A percentile compares a stretch with the other conserved stretches of the same genome.
phyloP scores from a whole-genome alignment of 2,329 filamentous ascomycete species.

The Ophiostoma perfectum region DNA sequence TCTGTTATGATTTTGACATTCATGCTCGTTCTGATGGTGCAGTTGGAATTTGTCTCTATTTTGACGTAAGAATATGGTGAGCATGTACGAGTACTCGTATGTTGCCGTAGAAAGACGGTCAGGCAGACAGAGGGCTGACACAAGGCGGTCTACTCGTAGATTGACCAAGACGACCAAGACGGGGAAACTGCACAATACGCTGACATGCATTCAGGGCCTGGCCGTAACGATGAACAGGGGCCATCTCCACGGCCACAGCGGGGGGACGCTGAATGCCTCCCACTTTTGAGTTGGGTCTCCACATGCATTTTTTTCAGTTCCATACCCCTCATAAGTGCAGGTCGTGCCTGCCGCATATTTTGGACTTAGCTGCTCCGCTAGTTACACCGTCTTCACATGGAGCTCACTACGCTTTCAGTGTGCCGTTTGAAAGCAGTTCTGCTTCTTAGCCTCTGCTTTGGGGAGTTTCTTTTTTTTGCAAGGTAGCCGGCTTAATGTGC shows the following conservation, averaged over 20 bases:
- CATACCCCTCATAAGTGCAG: constrained; percentile 7
- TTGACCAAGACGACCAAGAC: too few relatives aligned
- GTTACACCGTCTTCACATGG: background rate
- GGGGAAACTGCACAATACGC: too few relatives aligned
- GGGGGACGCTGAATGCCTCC: background rate
- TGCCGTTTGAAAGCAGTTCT: background rate
- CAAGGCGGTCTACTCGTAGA: background rate
- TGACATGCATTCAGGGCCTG: too few relatives aligned
- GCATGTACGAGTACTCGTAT: too few relatives aligned
- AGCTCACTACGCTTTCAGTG: too few relatives aligned
- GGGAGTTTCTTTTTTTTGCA: background rate
- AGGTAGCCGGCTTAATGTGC: too few relatives aligned
- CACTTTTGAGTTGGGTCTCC: background rate
- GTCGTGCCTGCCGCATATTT: background rate
- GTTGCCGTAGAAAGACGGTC: background rate
- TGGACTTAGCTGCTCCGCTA: background rate
- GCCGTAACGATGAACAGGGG: background rate
- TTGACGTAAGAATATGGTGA: too few relatives aligned
- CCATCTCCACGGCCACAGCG: background rate
- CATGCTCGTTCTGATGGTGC: background rate
- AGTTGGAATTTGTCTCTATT: background rate
- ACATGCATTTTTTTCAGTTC: background rate
- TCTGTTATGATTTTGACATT: constrained; percentile 3
- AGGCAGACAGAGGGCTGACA: background rate
- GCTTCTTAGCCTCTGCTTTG: background rate